These are phyloP conservation scores for Puccinellia tenuiflora DNA, from an alignment of 176 grass and related monocot species.

Conservation along the genomic window DNA sequence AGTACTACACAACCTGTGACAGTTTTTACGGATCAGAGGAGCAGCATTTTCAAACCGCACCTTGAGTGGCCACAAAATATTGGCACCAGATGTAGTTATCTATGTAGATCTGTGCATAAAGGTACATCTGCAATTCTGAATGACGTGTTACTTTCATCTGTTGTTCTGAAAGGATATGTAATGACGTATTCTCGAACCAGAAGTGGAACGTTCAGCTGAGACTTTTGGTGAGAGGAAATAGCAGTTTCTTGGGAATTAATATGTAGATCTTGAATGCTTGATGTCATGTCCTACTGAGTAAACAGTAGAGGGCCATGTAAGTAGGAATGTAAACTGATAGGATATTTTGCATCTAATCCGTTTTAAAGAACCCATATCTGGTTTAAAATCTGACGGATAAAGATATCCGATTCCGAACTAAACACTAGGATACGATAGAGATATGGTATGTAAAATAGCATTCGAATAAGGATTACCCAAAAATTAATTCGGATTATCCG, in stretches of 20 bases:
- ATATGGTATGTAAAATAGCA: no score
- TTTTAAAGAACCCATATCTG: no score
- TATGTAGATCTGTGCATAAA: neutral
- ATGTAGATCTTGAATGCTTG: neutral
- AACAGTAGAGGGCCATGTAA: neutral
- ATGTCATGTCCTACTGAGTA: neutral
- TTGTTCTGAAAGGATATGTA: neutral
- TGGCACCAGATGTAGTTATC: neutral
- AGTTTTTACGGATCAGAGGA: no score
- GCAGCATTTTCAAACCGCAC: neutral
- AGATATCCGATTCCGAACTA: no score
- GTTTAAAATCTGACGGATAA: no score
- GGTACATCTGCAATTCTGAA: neutral
- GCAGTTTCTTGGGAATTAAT: neutral
- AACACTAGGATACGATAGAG: no score
- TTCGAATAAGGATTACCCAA: no score
- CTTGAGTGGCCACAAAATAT: slow-evolving; percentile 1
- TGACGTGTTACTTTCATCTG: neutral
- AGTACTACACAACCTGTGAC: no score
- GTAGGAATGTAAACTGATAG: no score
- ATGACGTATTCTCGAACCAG: neutral
- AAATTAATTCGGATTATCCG: no score
- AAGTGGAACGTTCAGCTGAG: neutral
- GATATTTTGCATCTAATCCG: no score
- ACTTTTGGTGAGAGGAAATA: neutral